Evolutionary conservation across 2,329 filamentous ascomycete species (phyloP).

Genomic region (Colletotrichum gigasporum): DNA sequence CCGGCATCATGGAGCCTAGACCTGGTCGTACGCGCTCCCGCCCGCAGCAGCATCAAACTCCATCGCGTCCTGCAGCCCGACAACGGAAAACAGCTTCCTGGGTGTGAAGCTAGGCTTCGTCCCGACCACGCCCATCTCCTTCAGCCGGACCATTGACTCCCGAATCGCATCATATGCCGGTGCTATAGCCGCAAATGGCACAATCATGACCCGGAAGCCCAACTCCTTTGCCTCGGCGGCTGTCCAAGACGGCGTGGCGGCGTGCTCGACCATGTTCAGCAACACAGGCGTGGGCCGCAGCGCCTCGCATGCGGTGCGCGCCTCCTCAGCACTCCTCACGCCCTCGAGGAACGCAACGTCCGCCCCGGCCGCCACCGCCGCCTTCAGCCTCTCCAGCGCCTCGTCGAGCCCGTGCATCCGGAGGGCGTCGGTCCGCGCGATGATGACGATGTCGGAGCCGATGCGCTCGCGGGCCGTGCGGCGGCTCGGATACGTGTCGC

Average conservation of each 20-base stretch:
- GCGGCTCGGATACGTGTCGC: conserved; percentile 67
- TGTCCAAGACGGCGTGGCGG: conserved; percentile 62
- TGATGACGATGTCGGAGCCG: conserved; percentile 68
- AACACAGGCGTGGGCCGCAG: conserved; percentile 61
- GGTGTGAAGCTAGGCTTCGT: conserved; percentile 55
- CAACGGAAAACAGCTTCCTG: conserved; percentile 59
- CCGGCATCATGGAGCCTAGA: too few species aligned
- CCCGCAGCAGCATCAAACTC: conserved; percentile 51
- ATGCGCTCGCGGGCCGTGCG: conserved; percentile 55
- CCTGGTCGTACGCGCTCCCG: conserved; percentile 18
- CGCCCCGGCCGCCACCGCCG: conserved; percentile 63
- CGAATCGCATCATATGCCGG: conserved; percentile 55
- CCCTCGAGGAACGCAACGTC: conserved; percentile 71
- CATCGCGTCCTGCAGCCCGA: conserved; percentile 60
- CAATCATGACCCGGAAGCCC: conserved; percentile 69
- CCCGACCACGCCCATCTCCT: conserved; percentile 45
- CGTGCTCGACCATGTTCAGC: conserved; percentile 67
- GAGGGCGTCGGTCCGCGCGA: conserved; percentile 71
- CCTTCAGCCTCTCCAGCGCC: conserved; percentile 58
- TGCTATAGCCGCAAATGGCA: conserved; percentile 59
- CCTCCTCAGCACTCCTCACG: conserved; percentile 60
- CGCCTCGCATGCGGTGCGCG: conserved; percentile 52
- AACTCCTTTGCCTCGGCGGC: conserved; percentile 61
- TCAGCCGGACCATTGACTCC: conserved; percentile 47
- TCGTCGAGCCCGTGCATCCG: conserved; percentile 66